phyloP scores from a whole-genome alignment of 2,329 filamentous ascomycete genomes.

The Trichoderma afroharzianum region DNA sequence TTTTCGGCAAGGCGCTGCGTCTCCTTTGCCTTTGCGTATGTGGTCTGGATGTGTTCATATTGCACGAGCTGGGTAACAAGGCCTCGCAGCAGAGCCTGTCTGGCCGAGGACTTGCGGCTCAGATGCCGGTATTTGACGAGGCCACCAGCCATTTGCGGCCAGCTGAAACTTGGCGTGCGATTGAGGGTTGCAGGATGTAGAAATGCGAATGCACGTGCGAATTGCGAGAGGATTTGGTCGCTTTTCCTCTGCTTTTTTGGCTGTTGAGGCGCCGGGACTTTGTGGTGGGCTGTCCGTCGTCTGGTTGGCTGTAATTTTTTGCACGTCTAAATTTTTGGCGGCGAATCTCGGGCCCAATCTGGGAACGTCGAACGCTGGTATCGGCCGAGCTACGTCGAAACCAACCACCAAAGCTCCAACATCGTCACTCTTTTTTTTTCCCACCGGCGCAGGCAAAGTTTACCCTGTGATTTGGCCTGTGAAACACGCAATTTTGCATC shows the following conservation, averaged over 20 bases:
- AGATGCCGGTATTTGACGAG: slow-evolving; percentile 85
- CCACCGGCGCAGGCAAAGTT: slow-evolving; percentile 2
- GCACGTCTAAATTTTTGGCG: slow-evolving; percentile 33
- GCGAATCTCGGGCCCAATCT: slow-evolving; percentile 25
- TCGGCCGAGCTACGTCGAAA: slow-evolving; percentile 23
- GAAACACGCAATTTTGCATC: slow-evolving; percentile 6
- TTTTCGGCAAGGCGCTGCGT: slow-evolving; percentile 91
- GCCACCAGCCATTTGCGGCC: slow-evolving; percentile 71
- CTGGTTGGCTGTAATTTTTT: slow-evolving; percentile 23
- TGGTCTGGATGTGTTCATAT: slow-evolving; percentile 90
- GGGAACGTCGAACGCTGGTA: slow-evolving; percentile 16
- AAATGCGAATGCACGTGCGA: not conserved
- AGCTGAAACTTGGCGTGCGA: not conserved
- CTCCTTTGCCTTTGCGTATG: slow-evolving; percentile 96
- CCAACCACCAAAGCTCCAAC: not conserved
- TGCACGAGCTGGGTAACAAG: slow-evolving; percentile 91
- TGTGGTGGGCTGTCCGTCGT: slow-evolving; percentile 14
- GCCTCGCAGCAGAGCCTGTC: slow-evolving; percentile 90
- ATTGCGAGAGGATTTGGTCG: not conserved
- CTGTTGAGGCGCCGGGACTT: not conserved
- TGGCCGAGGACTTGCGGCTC: slow-evolving; percentile 78
- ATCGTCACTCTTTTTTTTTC: not conserved
- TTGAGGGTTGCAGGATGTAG: not conserved
- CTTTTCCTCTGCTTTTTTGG: not conserved
- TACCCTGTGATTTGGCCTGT: slow-evolving; percentile 18